A percentile compares a stretch with the other conserved stretches of the same genome.
phyloP scores from a whole-genome alignment of 768 basidiomycete species.

The Auricularia auricula-judae region DNA sequence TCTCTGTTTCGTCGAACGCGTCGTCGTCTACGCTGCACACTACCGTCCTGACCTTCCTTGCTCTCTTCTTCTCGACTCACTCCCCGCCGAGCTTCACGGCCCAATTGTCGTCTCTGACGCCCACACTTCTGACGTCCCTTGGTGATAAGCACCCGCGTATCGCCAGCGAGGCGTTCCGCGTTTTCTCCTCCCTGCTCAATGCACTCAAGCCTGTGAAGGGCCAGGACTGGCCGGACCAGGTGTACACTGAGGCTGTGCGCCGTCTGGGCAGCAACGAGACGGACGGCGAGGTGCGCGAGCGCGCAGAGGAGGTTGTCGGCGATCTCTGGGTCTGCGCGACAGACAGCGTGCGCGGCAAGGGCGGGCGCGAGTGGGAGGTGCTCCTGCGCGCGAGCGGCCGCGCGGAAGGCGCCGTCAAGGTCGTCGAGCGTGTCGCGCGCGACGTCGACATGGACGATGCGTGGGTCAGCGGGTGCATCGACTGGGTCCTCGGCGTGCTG shows the following conservation, averaged over 20 bases:
- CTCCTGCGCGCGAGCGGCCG: constrained; percentile 63
- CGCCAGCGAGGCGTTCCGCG: constrained; percentile 78
- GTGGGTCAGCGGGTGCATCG: constrained; percentile 75
- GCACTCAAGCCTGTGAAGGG: constrained; percentile 59
- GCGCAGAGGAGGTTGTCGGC: constrained; percentile 73
- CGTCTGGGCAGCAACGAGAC: constrained; percentile 73
- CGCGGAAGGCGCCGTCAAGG: constrained; percentile 65
- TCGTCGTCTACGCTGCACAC: constrained; percentile 76
- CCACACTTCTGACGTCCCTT: constrained; percentile 63
- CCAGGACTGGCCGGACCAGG: constrained; percentile 53
- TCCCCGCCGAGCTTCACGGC: constrained; percentile 44
- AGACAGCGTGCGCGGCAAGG: constrained; percentile 52
- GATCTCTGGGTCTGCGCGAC: constrained; percentile 83
- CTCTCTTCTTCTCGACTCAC: constrained; percentile 72
- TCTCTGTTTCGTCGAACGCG: constrained; percentile 58
- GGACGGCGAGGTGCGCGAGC: constrained; percentile 79
- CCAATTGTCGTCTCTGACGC: constrained; percentile 57
- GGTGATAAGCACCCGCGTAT: constrained; percentile 82
- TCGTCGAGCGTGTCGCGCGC: constrained; percentile 73
- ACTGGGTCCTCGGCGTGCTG: constrained; percentile 65
- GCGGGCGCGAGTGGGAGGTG: constrained; percentile 68
- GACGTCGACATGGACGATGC: constrained; percentile 57
- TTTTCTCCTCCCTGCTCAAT: constrained; percentile 72
- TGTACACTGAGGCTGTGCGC: constrained; percentile 65
- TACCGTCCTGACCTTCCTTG: constrained; percentile 75